Evolutionary conservation across 495 filamentous ascomycete species (phyloP), one percentile per base, ranked within the genome.

Genomic region (Apiosordaria backusii): DNA sequence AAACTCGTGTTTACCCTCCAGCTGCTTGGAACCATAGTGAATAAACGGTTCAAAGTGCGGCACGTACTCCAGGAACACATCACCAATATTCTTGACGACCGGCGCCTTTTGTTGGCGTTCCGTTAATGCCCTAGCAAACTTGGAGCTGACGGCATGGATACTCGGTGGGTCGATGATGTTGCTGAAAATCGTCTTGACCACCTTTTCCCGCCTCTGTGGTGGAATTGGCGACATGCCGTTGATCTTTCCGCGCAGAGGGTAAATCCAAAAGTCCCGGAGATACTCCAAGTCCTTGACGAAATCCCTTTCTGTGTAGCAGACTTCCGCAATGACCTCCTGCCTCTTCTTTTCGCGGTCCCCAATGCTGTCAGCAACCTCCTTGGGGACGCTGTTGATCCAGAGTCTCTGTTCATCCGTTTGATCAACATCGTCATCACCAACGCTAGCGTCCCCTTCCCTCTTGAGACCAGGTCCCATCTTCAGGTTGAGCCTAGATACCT

Each of bases 201-300:
- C 97, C 66, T 89, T 87, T 66, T 97, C 96, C 62, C 92, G 86
- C 53, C 92, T 86, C 67, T 91, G 86, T 70, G 94, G 89, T 4
- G 96, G 94, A 63, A 99, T 94, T 3, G 92, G 92, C 7, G 94
- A 97, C 25, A 83, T 63, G 50, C 72, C 82, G 50, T 83, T 88
- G 19, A 85, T 83, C 61, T 84, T 89, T 18, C 85, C 83, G 50
- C 92, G 88, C 62, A 99, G 78, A 3, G 96, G 96, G 68, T 92
- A 87, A 82, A 98, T 97, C 96, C 96, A 99, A 85, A 98, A 98
- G 79, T 99, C 96, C 65, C 94, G 88, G 27, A 99, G 79, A 73
- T 99, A 99, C 75, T 99, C 96, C 69, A 99, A 82, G 74, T 99
- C 96, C 81, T 99, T 99, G 75, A 99, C 96, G 70, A 99, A 99